Evolutionary conservation across 495 filamentous ascomycete species (phyloP).

Genomic region (Aspergillus indologenus): DNA sequence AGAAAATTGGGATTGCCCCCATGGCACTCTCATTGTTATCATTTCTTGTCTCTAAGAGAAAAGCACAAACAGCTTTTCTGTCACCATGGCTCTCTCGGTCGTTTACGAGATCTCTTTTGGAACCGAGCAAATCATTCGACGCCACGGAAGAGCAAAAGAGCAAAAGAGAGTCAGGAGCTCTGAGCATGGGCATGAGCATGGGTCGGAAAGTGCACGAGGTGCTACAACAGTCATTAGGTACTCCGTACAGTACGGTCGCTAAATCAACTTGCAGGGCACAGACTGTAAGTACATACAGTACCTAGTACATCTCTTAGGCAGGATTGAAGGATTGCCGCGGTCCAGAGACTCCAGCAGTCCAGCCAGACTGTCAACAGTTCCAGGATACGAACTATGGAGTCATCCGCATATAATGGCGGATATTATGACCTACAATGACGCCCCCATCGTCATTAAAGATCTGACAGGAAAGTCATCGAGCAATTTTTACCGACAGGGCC

Average conservation of each 20-base stretch:
- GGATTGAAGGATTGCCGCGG: not conserved
- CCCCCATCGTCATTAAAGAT: not conserved
- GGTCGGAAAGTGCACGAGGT: not conserved
- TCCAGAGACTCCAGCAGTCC: not conserved
- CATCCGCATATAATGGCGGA: not conserved
- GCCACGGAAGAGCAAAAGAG: not conserved
- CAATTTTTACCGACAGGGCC: not conserved
- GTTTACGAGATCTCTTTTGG: too few relatives aligned
- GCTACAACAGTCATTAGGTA: too few relatives aligned
- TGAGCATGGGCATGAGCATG: not conserved
- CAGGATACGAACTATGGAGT: not conserved
- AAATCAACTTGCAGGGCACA: too few relatives aligned
- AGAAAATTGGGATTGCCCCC: too few relatives aligned
- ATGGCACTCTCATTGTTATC: not conserved
- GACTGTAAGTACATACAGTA: too few relatives aligned
- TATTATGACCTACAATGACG: not conserved
- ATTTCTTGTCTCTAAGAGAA: too few relatives aligned
- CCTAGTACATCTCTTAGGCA: too few relatives aligned
- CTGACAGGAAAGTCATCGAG: not conserved
- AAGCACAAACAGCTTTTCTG: too few relatives aligned
- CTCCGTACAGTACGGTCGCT: too few relatives aligned
- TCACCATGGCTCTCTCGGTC: too few relatives aligned
- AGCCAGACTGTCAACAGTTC: not conserved
- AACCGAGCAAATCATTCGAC: not conserved
- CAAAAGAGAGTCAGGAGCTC: not conserved